Conservation (phyloP, 2,329 filamentous ascomycete genomes). For the Fusarium kyushuense region DNA sequence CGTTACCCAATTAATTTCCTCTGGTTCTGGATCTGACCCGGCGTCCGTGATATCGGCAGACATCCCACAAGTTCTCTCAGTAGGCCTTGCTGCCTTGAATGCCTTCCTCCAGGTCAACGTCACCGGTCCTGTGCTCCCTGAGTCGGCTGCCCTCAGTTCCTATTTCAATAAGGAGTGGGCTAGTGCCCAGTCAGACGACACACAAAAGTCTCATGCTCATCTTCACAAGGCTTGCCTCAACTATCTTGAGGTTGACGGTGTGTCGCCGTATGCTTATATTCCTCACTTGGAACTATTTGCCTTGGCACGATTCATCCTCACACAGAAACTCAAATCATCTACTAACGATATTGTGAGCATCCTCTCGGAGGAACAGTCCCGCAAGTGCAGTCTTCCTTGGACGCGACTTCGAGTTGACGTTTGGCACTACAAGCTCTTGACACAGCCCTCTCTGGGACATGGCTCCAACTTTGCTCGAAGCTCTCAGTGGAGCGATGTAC, state of each 20-base stretch:
- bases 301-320: constrained; percentile 70
- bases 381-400: constrained; percentile 67
- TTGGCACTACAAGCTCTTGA: constrained; percentile 72
- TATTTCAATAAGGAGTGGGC: constrained; percentile 58
- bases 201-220: constrained; percentile 48
- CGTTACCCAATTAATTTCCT: constrained; percentile 19
- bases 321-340: constrained; percentile 41
- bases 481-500: constrained; percentile 70
- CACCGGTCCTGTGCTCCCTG: constrained; percentile 81
- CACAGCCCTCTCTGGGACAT: constrained; percentile 66
- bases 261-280: constrained; percentile 86
- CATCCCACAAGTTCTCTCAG: constrained; percentile 40
- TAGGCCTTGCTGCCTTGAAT: constrained; percentile 65
- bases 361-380: constrained; percentile 50
- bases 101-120: constrained; percentile 89
- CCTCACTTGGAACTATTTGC: constrained; percentile 87
- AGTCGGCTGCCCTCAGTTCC: constrained; percentile 48
- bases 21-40: constrained; percentile 11
- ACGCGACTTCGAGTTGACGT: constrained; percentile 78
- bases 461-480: constrained; percentile 68
- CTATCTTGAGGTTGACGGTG: constrained; percentile 82
- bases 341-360: constrained; percentile 45
- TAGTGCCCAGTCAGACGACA: constrained; percentile 19
- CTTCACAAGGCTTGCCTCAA: constrained; percentile 71
- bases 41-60: constrained; percentile 7